A percentile compares a stretch with the other conserved stretches of the same genome.
phyloP scores from a whole-genome alignment of 805 yeast species.

The Candida gorgasii region DNA sequence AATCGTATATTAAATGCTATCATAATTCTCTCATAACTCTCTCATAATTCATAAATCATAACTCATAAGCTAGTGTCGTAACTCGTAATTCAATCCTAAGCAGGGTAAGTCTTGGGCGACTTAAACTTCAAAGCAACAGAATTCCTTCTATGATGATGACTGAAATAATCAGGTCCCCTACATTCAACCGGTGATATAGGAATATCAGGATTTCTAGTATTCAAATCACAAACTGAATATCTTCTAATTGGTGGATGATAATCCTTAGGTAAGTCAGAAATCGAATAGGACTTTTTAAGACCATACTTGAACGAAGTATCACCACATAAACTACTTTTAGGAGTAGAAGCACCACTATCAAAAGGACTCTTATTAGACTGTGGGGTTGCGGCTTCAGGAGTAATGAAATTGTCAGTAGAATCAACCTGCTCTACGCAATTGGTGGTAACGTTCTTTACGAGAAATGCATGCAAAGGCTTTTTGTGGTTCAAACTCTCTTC shows the following conservation, averaged over 20 bases:
- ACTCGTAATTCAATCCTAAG: too few relatives aligned
- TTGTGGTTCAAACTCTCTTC: slow-evolving; percentile 4
- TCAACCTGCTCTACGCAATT: slow-evolving; percentile 2
- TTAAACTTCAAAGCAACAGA: slow-evolving; percentile 50
- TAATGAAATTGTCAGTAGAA: slow-evolving; percentile 1
- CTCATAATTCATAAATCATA: too few relatives aligned
- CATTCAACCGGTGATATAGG: slow-evolving; percentile 10
- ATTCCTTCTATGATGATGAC: slow-evolving; percentile 42
- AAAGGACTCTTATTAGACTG: background rate
- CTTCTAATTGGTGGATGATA: slow-evolving; percentile 9
- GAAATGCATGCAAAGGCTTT: slow-evolving; percentile 22
- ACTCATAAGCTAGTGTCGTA: too few relatives aligned
- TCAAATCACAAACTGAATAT: slow-evolving; percentile 17
- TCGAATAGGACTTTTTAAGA: slow-evolving; percentile 7
- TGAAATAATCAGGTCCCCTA: slow-evolving; percentile 1
- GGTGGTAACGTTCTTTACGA: slow-evolving; percentile 14
- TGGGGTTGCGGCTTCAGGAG: background rate
- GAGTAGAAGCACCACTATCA: background rate
- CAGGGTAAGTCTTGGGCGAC: slow-evolving; percentile 29
- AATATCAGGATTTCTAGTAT: slow-evolving; percentile 5
- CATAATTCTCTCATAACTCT: too few relatives aligned
- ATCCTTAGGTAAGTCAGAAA: slow-evolving; percentile 6
- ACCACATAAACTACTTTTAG: too few relatives aligned
- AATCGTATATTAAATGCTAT: too few relatives aligned
- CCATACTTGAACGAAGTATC: background rate